A percentile compares a stretch with the other conserved stretches of the same genome.
Conservation (phyloP, 345 rosid genomes). For the Salix viminalis region DNA sequence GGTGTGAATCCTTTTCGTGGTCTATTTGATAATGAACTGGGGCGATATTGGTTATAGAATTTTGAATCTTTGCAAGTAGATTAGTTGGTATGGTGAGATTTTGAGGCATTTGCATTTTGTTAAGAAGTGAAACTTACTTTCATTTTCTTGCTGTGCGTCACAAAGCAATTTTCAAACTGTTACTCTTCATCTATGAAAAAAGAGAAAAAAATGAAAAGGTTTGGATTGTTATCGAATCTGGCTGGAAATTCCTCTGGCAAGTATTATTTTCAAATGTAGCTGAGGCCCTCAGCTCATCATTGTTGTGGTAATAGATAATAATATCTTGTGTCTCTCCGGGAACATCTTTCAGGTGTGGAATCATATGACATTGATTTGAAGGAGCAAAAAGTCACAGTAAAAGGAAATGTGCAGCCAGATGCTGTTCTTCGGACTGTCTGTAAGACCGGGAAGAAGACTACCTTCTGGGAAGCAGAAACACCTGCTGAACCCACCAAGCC, state of each 20-base stretch:
- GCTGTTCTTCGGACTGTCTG: constrained; percentile 77
- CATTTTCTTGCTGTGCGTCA: neutral
- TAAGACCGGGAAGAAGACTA: constrained; percentile 64
- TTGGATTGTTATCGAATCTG: neutral
- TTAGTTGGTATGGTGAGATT: neutral
- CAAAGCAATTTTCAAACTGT: neutral
- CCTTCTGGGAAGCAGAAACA: constrained; percentile 68
- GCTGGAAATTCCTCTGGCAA: neutral
- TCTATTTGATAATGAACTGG: neutral
- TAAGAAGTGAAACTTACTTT: neutral
- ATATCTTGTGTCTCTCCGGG: neutral
- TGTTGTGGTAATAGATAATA: neutral
- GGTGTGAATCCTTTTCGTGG: neutral
- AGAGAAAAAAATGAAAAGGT: neutral
- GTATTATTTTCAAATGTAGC: neutral
- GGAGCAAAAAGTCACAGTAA: constrained; percentile 82
- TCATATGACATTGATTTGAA: constrained; percentile 64
- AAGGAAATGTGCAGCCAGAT: constrained; percentile 71
- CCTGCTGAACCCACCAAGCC: constrained; percentile 27
- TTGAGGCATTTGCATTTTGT: neutral
- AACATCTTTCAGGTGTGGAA: constrained; percentile 57
- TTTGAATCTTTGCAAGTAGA: neutral
- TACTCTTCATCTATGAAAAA: neutral
- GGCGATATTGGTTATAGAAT: neutral
- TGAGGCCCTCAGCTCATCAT: neutral